Percentiles rank a stretch among this genome's conserved stretches.
Evolutionary conservation across 768 basidiomycete species (phyloP).

Genomic region (Leccinum disarticulatum): DNA sequence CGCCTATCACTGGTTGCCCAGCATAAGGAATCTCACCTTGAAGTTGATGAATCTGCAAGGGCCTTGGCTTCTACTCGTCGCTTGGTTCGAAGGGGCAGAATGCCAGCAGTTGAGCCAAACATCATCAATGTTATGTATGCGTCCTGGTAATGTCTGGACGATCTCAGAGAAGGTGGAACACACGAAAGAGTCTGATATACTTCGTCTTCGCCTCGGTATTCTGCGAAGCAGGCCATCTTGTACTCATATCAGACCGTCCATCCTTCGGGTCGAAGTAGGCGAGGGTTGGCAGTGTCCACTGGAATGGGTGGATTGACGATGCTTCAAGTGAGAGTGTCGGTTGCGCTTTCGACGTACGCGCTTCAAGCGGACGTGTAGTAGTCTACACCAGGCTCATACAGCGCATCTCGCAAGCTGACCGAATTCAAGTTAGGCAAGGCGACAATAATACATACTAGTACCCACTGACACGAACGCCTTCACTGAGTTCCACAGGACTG

Average conservation of each 20-base stretch:
- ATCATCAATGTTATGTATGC: conserved; percentile 85
- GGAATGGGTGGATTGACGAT: conserved; percentile 45
- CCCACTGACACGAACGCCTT: no score
- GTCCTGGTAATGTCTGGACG: conserved; percentile 85
- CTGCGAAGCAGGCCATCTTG: conserved; percentile 96
- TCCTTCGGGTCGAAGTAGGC: conserved; percentile 77
- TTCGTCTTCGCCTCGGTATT: conserved; percentile 91
- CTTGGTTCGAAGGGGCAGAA: conserved; percentile 89
- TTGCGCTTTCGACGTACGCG: conserved; percentile 73
- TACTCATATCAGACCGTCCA: conserved; percentile 98
- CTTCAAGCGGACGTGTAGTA: no score
- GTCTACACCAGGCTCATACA: no score
- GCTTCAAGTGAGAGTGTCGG: conserved; percentile 58
- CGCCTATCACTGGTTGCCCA: neutral
- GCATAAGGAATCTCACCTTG: conserved; percentile 52
- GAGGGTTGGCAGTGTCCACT: conserved; percentile 39
- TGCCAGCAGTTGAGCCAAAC: conserved; percentile 78
- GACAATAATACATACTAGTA: no score
- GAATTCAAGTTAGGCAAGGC: no score
- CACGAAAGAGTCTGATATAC: conserved; percentile 42
- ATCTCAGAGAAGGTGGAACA: conserved; percentile 8
- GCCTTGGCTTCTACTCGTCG: conserved; percentile 99
- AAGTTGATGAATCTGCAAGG: conserved; percentile 90
- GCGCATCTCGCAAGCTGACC: no score
- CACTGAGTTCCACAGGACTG: no score